These are phyloP conservation scores for Penicillium italicum DNA, from an alignment of 2,329 filamentous ascomycete species.

Conservation along the genomic window DNA sequence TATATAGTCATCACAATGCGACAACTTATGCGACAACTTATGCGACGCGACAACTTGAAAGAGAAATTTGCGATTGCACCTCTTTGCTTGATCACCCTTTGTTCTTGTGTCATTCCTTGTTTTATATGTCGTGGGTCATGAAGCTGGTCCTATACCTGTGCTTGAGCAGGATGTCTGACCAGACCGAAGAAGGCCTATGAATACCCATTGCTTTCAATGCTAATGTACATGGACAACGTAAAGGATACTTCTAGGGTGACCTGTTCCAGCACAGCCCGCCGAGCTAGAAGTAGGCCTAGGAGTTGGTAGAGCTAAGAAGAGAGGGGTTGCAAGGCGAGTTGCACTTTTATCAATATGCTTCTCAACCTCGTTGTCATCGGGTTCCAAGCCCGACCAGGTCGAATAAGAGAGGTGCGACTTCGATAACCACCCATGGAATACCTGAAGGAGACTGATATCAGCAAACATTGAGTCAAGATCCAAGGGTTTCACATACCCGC, in stretches of 20 bases:
- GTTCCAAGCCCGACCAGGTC: slow-evolving; percentile 43
- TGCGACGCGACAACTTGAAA: background rate
- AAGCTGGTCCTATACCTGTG: background rate
- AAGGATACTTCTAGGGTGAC: slow-evolving; percentile 7
- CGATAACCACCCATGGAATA: slow-evolving; percentile 77
- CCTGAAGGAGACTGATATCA: slow-evolving; percentile 47
- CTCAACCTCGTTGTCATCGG: background rate
- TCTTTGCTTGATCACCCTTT: background rate
- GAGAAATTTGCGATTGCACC: background rate
- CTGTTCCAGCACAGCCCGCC: slow-evolving; percentile 16
- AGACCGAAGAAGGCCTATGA: slow-evolving; percentile 2
- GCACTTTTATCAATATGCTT: background rate
- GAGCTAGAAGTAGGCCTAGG: slow-evolving; percentile 8
- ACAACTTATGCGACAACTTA: too few relatives aligned
- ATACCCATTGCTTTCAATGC: slow-evolving; percentile 11
- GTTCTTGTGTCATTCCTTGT: background rate
- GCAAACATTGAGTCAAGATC: slow-evolving; percentile 1
- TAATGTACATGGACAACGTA: slow-evolving; percentile 21
- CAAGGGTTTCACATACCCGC: slow-evolving; percentile 58
- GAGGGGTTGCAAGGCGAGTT: background rate
- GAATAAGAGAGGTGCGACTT: slow-evolving; percentile 70
- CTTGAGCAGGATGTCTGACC: background rate
- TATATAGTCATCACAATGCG: background rate
- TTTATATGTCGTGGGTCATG: background rate
- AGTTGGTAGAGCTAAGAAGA: background rate